Evolutionary conservation across 2,329 filamentous ascomycete genomes (phyloP), one percentile per base, ranked within the genome.

Genomic region (Tolypocladium inflatum): DNA sequence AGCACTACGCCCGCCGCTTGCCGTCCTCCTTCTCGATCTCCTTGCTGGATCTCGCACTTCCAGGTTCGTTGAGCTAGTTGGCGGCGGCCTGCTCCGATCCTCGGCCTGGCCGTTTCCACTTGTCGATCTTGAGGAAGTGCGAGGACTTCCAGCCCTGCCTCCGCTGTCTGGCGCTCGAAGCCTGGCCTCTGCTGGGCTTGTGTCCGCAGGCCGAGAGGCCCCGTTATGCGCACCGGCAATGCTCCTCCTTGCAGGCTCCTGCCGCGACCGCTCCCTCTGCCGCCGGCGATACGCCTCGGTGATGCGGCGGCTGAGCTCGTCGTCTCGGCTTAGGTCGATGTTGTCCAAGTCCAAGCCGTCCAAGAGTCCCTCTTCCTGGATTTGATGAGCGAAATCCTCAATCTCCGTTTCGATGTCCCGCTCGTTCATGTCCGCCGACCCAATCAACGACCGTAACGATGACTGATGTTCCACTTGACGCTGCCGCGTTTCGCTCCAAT

Each of bases 261-360:
- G 74, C 15, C 81, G 78, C n/a, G 77, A 69, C 59, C 83, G 76
- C 61, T 86, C 84, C 50, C 80, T 82, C 67, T 95, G 90, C 37
- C 90, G 81, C 61, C 90, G 82, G 59, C 90, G 80, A 67, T 95
- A 96, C 2, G 91, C 91, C 66, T 95, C 90, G 2, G 91, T 92
- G 65, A 97, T 96, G 59, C 89, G 86, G 67, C 93, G 89, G 63
- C 90, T 96, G 19, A 97, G 84, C 67, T 95, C 90, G 66, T 97
- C 91, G 68, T 97, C 91, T 66, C 91, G 89, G 54, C 78, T 84
- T 19, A 91, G 80, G 61, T 93, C 91, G 57, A 97, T 85, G 62
- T 92, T 92, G 66, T 94, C 89, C 57, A 97, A 76, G 68, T 97
- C 92, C 53, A 97, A 85, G 21, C 91, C 92, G 66, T 97, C 90